Conservation (phyloP, 148 eudicot species). For the Rhododendron henanense region DNA sequence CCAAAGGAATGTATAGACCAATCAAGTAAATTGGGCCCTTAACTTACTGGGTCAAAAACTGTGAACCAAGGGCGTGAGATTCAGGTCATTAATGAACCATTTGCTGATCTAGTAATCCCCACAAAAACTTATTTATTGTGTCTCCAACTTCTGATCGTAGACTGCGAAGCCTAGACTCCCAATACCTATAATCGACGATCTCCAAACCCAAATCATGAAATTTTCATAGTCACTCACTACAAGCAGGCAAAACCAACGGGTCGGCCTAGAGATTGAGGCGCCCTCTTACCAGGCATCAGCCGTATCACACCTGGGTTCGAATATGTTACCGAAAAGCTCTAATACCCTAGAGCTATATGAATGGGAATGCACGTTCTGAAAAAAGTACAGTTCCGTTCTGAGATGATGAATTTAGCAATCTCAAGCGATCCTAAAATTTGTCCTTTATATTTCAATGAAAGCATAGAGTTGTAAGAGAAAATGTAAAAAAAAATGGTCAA, state of each 20-base stretch:
- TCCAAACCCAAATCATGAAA: neutral
- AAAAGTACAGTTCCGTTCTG: neutral
- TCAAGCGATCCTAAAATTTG: neutral
- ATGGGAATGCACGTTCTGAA: neutral
- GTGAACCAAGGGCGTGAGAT: neutral
- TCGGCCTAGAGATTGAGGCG: neutral
- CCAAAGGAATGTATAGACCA: neutral
- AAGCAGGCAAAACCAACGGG: neutral
- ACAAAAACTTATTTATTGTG: neutral
- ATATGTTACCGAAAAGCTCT: neutral
- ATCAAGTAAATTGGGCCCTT: neutral
- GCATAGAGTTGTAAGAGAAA: neutral
- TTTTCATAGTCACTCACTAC: neutral
- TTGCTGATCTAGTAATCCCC: neutral
- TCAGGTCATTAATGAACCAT: neutral
- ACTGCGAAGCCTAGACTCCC: neutral
- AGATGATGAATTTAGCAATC: neutral
- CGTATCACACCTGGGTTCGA: neutral
- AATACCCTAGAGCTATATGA: neutral
- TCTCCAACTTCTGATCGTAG: neutral
- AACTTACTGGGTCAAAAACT: neutral
- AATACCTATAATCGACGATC: neutral
- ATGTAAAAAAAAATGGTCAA: neutral
- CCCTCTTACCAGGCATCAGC: neutral
- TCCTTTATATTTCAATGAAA: neutral